Percentiles rank a stretch among this genome's conserved stretches.
phyloP scores from a whole-genome alignment of 371 early-diverging fungal species.

The Actinomortierella ambigua region DNA sequence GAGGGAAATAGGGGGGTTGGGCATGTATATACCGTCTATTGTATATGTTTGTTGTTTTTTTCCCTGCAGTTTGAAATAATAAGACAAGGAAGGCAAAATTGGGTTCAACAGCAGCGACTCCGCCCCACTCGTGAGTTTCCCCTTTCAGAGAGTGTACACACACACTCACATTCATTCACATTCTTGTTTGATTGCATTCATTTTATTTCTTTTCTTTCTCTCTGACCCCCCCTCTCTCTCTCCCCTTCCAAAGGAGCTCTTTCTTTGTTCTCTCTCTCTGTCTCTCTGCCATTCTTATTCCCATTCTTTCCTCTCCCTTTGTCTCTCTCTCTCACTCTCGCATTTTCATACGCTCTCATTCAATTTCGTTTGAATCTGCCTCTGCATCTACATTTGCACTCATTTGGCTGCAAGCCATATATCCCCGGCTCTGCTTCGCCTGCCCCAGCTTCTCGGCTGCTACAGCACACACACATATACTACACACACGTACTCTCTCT shows the following conservation, averaged over 20 bases:
- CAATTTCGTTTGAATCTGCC: not conserved
- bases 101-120: not conserved
- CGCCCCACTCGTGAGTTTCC: not conserved
- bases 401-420: too few relatives aligned
- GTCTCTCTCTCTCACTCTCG: not conserved
- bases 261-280: not conserved
- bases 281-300: not conserved
- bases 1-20: too few relatives aligned
- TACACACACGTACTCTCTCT: not conserved
- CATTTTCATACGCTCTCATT: not conserved
- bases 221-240: constrained; percentile 1
- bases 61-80: too few relatives aligned
- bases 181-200: not conserved
- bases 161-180: too few relatives aligned
- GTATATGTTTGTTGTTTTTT: too few relatives aligned
- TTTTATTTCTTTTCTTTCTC: not conserved
- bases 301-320: not conserved
- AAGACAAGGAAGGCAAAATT: too few relatives aligned
- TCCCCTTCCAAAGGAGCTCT: not conserved
- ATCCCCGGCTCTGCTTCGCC: too few relatives aligned
- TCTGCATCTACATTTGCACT: too few relatives aligned
- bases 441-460: too few relatives aligned
- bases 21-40: too few relatives aligned
- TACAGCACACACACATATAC: not conserved
- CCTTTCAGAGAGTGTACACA: too few relatives aligned